phyloP scores from a whole-genome alignment of 441 rosid species.

The Adansonia gregorii region DNA sequence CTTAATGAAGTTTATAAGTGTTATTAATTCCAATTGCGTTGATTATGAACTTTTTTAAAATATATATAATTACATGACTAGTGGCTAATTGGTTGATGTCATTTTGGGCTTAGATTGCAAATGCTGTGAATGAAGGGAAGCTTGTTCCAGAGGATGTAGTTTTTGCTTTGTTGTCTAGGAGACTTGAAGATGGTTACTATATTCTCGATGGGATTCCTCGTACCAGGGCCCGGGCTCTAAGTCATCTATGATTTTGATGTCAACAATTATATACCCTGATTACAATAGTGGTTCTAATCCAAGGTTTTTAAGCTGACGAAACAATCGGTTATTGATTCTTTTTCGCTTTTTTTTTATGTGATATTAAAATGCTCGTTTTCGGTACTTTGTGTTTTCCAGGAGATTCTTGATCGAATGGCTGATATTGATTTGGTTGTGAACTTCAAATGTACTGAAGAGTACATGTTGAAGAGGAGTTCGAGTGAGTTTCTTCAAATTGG shows the following conservation, averaged over 20 bases:
- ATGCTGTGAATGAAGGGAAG: conserved; percentile 71
- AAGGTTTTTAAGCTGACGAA: neutral
- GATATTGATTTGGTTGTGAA: conserved; percentile 83
- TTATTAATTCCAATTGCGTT: neutral
- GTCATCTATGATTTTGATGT: conserved; percentile 5
- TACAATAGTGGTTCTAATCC: neutral
- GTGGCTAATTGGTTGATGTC: neutral
- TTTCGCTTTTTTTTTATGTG: conserved; percentile 1
- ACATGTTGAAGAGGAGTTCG: conserved; percentile 37
- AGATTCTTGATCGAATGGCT: conserved; percentile 75
- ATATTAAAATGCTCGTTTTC: conserved; percentile 1
- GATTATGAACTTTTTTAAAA: neutral
- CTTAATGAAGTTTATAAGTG: neutral
- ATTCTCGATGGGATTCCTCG: conserved; percentile 31
- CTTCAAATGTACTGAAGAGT: conserved; percentile 58
- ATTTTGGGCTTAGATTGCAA: conserved; percentile 55
- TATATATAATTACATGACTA: neutral
- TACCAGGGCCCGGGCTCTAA: conserved; percentile 20
- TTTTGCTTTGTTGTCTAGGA: conserved; percentile 75
- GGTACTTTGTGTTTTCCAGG: conserved; percentile 48
- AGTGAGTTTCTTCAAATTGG: conserved; percentile 39
- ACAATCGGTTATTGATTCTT: neutral
- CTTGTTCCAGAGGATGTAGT: conserved; percentile 76
- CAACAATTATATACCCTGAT: neutral
- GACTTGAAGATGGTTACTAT: conserved; percentile 52